These are phyloP conservation scores for Aspergillus ostianus DNA, from an alignment of 495 filamentous ascomycete genomes.

Conservation along the genomic window DNA sequence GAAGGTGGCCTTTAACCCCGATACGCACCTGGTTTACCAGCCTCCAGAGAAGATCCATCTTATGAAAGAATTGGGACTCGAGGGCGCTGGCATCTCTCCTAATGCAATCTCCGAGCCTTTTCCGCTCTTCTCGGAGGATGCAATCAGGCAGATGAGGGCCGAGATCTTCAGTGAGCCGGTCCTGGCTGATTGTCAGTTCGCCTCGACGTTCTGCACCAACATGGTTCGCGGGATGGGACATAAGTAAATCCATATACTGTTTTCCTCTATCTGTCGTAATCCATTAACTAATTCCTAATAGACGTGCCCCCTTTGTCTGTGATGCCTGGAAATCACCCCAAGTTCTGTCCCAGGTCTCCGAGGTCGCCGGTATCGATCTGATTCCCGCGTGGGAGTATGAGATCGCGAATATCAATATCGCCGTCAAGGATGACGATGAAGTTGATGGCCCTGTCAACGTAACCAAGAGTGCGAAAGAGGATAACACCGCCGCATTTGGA, in stretches of 20 bases:
- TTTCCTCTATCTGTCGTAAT: not conserved
- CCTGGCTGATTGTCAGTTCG: constrained; percentile 57
- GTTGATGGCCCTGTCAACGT: not conserved
- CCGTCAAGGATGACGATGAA: constrained; percentile 46
- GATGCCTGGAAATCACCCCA: constrained; percentile 65
- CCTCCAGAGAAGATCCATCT: constrained; percentile 25
- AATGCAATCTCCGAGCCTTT: constrained; percentile 70
- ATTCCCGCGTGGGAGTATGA: constrained; percentile 66
- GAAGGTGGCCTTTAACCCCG: constrained; percentile 11
- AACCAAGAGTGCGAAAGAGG: not conserved
- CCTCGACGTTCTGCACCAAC: constrained; percentile 59
- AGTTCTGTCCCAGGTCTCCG: constrained; percentile 58
- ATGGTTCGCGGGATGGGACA: constrained; percentile 67
- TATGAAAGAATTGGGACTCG: constrained; percentile 57
- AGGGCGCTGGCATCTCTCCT: constrained; percentile 58
- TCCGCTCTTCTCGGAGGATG: constrained; percentile 62
- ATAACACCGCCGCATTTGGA: constrained; percentile 51
- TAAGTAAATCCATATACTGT: constrained; percentile 35
- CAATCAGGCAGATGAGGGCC: constrained; percentile 59
- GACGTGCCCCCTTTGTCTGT: constrained; percentile 64
- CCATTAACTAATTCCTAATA: constrained; percentile 13
- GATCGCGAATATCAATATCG: constrained; percentile 68
- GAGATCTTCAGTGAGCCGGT: constrained; percentile 63
- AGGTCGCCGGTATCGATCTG: constrained; percentile 67
- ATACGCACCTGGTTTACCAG: constrained; percentile 15